A percentile compares a stretch with the other conserved stretches of the same genome.
These are phyloP conservation scores for Stephania japonica DNA, from an alignment of 164 flowering plant species.

Conservation along the genomic window DNA sequence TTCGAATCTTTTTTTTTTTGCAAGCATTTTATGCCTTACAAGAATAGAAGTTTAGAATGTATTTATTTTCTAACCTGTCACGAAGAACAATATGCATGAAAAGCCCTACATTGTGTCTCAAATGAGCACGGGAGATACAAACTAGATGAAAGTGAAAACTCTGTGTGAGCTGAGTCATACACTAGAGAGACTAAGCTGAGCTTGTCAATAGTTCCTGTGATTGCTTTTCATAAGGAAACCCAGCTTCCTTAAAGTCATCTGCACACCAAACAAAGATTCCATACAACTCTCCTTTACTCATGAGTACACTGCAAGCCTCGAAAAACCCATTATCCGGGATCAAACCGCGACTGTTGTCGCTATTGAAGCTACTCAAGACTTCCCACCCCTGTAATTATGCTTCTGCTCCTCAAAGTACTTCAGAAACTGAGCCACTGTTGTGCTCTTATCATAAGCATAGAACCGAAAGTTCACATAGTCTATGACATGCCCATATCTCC, in stretches of 20 bases:
- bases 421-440: slow-evolving; percentile 38
- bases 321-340: slow-evolving; percentile 43
- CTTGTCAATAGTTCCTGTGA: slow-evolving; percentile 39
- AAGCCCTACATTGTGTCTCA: too few species aligned
- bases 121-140: too few species aligned
- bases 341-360: slow-evolving; percentile 42
- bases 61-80: too few species aligned
- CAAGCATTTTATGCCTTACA: too few species aligned
- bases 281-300: slow-evolving; percentile 28
- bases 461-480: slow-evolving; percentile 59
- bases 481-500: too few species aligned
- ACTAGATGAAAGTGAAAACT: too few species aligned
- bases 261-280: slow-evolving; percentile 65
- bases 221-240: slow-evolving; percentile 37
- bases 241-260: slow-evolving; percentile 40
- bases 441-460: slow-evolving; percentile 46
- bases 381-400: slow-evolving; percentile 38
- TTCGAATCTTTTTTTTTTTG: too few species aligned
- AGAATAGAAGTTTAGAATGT: too few species aligned
- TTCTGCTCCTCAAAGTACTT: slow-evolving; percentile 30
- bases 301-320: slow-evolving; percentile 38
- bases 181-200: too few species aligned
- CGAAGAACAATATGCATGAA: too few species aligned
- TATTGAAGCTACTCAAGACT: slow-evolving; percentile 38
- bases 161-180: too few species aligned